Conservation (phyloP, 148 eudicot species). For the Hydrangea macrophylla region DNA sequence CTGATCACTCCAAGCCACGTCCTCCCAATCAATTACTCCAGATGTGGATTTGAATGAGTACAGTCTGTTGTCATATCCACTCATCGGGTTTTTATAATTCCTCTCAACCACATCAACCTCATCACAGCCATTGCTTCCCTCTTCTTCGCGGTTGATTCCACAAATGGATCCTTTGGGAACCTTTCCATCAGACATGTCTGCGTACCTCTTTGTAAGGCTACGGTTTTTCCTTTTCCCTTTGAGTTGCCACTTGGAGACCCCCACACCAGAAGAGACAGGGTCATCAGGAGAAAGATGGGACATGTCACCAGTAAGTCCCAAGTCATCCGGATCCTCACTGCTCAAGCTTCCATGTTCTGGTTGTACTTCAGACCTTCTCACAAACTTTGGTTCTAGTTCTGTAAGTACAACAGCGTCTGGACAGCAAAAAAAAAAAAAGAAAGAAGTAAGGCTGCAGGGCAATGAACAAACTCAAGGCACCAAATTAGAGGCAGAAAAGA, state of each 20-base stretch:
- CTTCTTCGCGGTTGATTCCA: constrained; percentile 32
- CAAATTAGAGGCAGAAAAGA: background rate
- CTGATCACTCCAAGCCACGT: constrained; percentile 55
- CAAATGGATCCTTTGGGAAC: constrained; percentile 21
- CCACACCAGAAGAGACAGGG: constrained; percentile 34
- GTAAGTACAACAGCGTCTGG: constrained; percentile 55
- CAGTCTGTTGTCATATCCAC: constrained; percentile 37
- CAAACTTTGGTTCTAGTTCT: constrained; percentile 47
- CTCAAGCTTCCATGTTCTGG: constrained; percentile 55
- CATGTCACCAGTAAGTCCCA: constrained; percentile 26
- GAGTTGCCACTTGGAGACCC: constrained; percentile 76
- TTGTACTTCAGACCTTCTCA: constrained; percentile 43
- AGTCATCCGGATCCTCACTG: constrained; percentile 54
- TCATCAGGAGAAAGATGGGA: constrained; percentile 41
- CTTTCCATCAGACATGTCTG: constrained; percentile 23
- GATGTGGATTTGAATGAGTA: constrained; percentile 29
- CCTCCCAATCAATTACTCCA: constrained; percentile 51
- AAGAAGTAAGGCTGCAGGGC: constrained; percentile 5
- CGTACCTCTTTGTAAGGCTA: constrained; percentile 46
- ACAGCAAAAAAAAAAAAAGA: constrained; percentile 28
- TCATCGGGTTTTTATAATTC: constrained; percentile 28
- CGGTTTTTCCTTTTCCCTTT: constrained; percentile 86
- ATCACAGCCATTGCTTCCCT: constrained; percentile 39
- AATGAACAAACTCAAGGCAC: background rate
- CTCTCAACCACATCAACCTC: constrained; percentile 46